Evolutionary conservation across 2,329 filamentous ascomycete species (phyloP).

Genomic region (Aspergillus tanneri): DNA sequence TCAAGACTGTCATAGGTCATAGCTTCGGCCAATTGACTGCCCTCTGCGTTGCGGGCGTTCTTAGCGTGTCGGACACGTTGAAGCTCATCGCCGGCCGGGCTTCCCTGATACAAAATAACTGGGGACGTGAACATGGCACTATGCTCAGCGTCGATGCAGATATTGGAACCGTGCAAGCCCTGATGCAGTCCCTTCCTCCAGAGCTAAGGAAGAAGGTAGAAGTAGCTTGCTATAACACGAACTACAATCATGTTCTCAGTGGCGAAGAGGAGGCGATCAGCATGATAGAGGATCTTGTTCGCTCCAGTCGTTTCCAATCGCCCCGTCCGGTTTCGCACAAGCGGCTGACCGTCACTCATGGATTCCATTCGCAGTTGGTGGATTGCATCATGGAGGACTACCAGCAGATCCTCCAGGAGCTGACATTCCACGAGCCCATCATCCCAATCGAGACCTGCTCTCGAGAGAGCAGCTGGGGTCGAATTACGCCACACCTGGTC

Average conservation of each 20-base stretch:
- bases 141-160: not conserved
- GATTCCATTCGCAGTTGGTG: too few relatives aligned
- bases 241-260: not conserved
- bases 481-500: too few relatives aligned
- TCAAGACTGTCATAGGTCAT: not conserved
- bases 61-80: not conserved
- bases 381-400: too few relatives aligned
- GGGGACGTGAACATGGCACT: not conserved
- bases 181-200: too few relatives aligned
- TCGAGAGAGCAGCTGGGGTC: too few relatives aligned
- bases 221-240: not conserved
- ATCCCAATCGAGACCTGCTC: too few relatives aligned
- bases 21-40: not conserved
- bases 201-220: not conserved
- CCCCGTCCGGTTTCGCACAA: not conserved
- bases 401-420: too few relatives aligned
- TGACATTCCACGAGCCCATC: too few relatives aligned
- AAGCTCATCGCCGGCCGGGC: not conserved
- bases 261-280: not conserved
- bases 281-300: too few relatives aligned
- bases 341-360: not conserved
- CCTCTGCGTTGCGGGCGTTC: not conserved
- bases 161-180: too few relatives aligned
- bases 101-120: not conserved
- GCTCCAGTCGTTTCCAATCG: too few relatives aligned